These are phyloP conservation scores for Baudoinia panamericana DNA, from an alignment of 495 filamentous ascomycete genomes.

Conservation along the genomic window DNA sequence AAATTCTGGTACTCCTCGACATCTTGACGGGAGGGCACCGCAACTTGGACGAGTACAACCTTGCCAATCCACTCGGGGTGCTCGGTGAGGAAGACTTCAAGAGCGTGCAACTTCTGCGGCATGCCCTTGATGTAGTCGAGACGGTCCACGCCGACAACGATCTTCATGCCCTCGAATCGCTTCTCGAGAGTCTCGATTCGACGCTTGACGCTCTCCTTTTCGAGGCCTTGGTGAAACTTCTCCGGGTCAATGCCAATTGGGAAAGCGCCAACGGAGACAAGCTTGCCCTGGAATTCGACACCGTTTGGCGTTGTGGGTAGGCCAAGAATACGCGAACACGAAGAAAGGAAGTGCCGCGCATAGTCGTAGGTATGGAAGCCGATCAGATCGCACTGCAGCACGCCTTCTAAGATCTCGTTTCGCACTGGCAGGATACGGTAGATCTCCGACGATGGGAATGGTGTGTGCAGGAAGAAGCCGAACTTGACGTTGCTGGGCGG, in stretches of 20 bases:
- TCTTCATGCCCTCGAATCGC: constrained; percentile 72
- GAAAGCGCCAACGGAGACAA: constrained; percentile 66
- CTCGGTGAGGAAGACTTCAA: constrained; percentile 80
- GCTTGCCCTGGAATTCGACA: constrained; percentile 61
- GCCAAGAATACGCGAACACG: constrained; percentile 68
- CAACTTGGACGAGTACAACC: constrained; percentile 84
- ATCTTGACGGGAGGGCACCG: constrained; percentile 80
- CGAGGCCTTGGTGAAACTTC: constrained; percentile 77
- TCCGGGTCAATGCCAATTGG: constrained; percentile 94
- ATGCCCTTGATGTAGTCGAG: constrained; percentile 95
- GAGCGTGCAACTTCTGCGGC: constrained; percentile 84
- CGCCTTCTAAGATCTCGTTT: constrained; percentile 63
- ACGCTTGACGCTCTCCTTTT: constrained; percentile 64
- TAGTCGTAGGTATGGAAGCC: constrained; percentile 97
- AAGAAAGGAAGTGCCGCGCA: constrained; percentile 75
- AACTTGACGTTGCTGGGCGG: constrained; percentile 61
- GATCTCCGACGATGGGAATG: constrained; percentile 86
- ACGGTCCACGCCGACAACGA: constrained; percentile 87
- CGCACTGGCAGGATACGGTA: constrained; percentile 82
- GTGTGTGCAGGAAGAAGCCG: constrained; percentile 90
- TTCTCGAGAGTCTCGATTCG: constrained; percentile 65
- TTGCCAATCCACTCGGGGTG: constrained; percentile 87
- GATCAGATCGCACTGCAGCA: constrained; percentile 74
- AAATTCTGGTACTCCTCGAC: constrained; percentile 95
- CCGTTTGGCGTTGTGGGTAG: constrained; percentile 71